These are phyloP conservation scores for Pinus albicaulis DNA, from an alignment of 75 land plant species.

Conservation along the genomic window DNA sequence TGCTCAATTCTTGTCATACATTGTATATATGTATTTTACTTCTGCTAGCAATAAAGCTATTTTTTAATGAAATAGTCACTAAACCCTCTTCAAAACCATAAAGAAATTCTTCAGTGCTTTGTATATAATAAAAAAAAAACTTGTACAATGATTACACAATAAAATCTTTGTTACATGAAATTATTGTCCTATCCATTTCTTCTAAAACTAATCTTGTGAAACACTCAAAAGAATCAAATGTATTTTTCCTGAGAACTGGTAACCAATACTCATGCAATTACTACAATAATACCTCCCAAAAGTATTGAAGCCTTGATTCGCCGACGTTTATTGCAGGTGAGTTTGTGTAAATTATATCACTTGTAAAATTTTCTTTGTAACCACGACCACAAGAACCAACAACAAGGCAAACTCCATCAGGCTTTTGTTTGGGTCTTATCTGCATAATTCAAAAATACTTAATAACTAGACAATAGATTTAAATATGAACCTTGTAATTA, in stretches of 20 bases:
- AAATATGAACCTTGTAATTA: not conserved
- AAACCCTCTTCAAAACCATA: not conserved
- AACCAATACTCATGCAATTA: not conserved
- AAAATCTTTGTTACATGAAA: not conserved
- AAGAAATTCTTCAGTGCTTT: not conserved
- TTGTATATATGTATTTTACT: not conserved
- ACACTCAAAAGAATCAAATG: conserved; percentile 5
- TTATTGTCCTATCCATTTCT: not conserved
- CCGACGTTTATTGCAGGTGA: conserved; percentile 50
- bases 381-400: conserved; percentile 96
- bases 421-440: conserved; percentile 75
- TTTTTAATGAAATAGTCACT: not conserved
- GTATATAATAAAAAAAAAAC: not conserved
- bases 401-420: conserved; percentile 96
- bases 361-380: conserved; percentile 57
- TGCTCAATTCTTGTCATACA: not conserved
- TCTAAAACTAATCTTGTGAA: not conserved
- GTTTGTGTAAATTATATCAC: conserved; percentile 84
- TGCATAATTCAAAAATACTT: conserved; percentile 14
- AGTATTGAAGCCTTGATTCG: conserved; percentile 57
- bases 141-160: not conserved
- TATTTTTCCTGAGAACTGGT: not conserved
- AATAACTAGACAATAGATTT: not conserved
- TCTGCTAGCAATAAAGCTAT: not conserved
- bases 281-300: conserved; percentile 84